Evolutionary conservation across 2,329 filamentous ascomycete species (phyloP).

Genomic region (Colletotrichum sp.): DNA sequence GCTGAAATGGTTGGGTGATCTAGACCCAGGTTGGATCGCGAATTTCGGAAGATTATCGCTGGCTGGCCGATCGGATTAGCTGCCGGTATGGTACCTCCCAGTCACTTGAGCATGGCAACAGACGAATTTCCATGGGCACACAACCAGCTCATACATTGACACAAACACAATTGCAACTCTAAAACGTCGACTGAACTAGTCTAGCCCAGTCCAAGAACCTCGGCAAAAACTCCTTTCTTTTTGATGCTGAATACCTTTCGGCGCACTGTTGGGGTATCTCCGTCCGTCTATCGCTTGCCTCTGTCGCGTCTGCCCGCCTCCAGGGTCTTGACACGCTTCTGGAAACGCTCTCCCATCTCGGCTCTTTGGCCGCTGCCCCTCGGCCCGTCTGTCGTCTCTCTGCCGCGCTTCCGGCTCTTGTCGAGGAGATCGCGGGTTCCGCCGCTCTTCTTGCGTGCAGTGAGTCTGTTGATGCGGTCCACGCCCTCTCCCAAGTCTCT

Average conservation of each 20-base stretch:
- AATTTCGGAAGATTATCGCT: neutral
- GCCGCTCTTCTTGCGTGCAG: conserved; percentile 67
- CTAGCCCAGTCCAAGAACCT: neutral
- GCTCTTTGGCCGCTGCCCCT: conserved; percentile 64
- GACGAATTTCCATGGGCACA: neutral
- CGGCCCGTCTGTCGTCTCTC: conserved; percentile 72
- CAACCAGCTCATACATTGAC: neutral
- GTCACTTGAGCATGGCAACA: neutral
- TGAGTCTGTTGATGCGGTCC: conserved; percentile 85
- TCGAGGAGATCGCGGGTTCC: conserved; percentile 71
- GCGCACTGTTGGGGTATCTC: neutral
- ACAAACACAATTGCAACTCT: neutral
- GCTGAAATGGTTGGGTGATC: neutral
- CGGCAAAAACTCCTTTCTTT: neutral
- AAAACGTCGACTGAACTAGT: neutral
- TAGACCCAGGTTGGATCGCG: neutral
- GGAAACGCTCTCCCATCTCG: conserved; percentile 76
- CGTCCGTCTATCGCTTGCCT: conserved; percentile 41
- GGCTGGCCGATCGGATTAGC: neutral
- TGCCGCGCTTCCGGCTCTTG: conserved; percentile 82
- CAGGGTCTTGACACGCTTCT: conserved; percentile 68
- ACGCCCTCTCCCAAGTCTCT: conserved; percentile 82
- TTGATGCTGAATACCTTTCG: neutral
- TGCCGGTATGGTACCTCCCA: neutral
- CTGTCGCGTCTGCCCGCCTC: conserved; percentile 51